Evolutionary conservation across 192 early-diverging fungal genomes (phyloP).

Genomic region (Coemansia sp.): DNA sequence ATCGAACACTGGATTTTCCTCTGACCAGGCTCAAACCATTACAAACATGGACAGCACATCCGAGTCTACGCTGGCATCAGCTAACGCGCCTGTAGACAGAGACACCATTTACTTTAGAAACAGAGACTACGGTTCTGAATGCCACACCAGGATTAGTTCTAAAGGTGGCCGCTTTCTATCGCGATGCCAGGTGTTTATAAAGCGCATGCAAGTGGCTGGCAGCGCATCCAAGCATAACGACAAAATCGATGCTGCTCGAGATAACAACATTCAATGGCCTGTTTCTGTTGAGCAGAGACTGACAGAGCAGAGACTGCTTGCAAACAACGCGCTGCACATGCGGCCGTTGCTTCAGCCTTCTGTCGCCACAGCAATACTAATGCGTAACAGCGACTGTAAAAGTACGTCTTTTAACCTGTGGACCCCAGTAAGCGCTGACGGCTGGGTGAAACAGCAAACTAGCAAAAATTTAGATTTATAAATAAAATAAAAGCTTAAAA

Average conservation of each 20-base stretch:
- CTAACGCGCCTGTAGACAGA: background rate
- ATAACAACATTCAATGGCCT: background rate
- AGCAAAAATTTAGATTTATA: background rate
- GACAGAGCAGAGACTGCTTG: too few species aligned
- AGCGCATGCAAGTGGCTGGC: background rate
- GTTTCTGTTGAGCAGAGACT: too few species aligned
- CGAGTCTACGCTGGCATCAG: background rate
- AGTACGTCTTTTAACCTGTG: background rate
- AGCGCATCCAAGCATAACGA: background rate
- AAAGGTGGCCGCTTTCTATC: background rate
- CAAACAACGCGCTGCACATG: too few species aligned
- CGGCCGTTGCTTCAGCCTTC: background rate
- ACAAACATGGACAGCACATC: background rate
- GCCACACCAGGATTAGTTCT: background rate
- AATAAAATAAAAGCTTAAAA: background rate
- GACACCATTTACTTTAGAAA: background rate
- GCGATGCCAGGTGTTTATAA: background rate
- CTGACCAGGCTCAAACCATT: background rate
- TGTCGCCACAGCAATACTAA: background rate
- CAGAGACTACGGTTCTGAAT: background rate
- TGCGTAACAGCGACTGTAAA: too few species aligned
- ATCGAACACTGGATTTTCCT: background rate
- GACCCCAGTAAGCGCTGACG: conserved; percentile 12
- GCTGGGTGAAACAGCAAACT: conserved; percentile 5
- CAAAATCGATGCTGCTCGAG: background rate